Base-by-base conservation (phyloP, 768 basidiomycete species). In the Candolleomyces aberdarensis region DNA sequence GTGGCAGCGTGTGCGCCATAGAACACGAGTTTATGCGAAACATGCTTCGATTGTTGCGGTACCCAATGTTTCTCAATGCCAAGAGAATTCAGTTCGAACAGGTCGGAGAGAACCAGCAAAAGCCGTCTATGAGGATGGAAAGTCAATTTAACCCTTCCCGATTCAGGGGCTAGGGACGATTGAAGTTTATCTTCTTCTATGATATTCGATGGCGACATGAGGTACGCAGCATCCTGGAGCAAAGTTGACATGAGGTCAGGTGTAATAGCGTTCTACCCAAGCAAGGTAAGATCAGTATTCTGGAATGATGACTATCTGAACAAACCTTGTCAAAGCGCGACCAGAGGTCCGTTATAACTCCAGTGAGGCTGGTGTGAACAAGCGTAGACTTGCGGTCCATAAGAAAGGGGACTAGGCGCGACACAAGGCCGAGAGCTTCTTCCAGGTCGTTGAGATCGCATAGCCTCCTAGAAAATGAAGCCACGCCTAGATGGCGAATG, bases 1-100 rank as follows among this genome's bases (percentile, higher is more conserved):
- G 82, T 77, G 20, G 83, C 61, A 7, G 86, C 69, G 64, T 87
- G 83, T 7, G 86, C 88, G 5, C 84, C 84, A 63, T 92, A 93
- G 72, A 88, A 93, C 14, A 78, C 70, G 26, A 92, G 64, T 73
- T 91, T 93, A 64, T 84, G 84, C 9, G 76, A 70, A 53, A 83
- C 71, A 65, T 82, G 82, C 55, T 74, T 77, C 43, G 55, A 56
- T 11, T 48, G 53, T 26, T 52, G 55, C 32, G 58, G 54, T 31
- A 39, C 56, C 43, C 47, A 44, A 19, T 13, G 62, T 20, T 8
- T 51, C 9, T 49, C 55, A 20, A 51, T 17, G 9, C 39, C 48
- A 31, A 17, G 40, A 41, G 64, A 64, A 69, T 83, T 86, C 32
- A 88, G 66, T 9, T 64, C 64, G 41, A 70, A 64, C 14, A 88